phyloP scores from a whole-genome alignment of 345 rosid genomes.

The Lenwebbia sp. region DNA sequence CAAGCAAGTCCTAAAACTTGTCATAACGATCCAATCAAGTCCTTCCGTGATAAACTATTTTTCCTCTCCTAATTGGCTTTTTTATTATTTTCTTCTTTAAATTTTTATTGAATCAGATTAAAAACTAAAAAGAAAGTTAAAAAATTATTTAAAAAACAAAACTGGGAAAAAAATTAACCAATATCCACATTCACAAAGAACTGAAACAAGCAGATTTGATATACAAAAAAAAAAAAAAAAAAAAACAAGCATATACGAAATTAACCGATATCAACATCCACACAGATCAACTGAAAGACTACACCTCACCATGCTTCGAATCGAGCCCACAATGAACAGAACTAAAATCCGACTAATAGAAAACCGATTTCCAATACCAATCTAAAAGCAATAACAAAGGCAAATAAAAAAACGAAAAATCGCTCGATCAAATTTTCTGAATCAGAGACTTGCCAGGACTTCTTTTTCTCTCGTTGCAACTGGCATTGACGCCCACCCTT shows the following conservation, averaged over 20 bases:
- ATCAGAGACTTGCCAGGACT: not conserved
- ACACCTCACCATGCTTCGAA: not conserved
- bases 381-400: fast-evolving
- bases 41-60: too few species aligned
- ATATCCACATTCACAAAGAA: not conserved
- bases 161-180: too few species aligned
- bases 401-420: not conserved
- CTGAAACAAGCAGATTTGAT: not conserved
- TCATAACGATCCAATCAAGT: too few species aligned
- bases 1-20: too few species aligned
- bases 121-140: too few species aligned
- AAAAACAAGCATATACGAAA: not conserved
- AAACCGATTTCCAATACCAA: not conserved
- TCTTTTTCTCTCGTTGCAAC: not conserved
- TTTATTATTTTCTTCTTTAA: too few species aligned
- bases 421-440: fast-evolving
- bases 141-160: too few species aligned
- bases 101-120: too few species aligned
- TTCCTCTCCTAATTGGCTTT: too few species aligned
- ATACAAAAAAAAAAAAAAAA: too few species aligned
- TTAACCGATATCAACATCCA: not conserved
- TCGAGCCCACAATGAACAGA: not conserved
- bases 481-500: not conserved
- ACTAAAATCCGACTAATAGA: not conserved
- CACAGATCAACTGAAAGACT: not conserved